A percentile compares a stretch with the other conserved stretches of the same genome.
phyloP scores from a whole-genome alignment of 192 early-diverging fungal genomes.

The Coemansia sp. region DNA sequence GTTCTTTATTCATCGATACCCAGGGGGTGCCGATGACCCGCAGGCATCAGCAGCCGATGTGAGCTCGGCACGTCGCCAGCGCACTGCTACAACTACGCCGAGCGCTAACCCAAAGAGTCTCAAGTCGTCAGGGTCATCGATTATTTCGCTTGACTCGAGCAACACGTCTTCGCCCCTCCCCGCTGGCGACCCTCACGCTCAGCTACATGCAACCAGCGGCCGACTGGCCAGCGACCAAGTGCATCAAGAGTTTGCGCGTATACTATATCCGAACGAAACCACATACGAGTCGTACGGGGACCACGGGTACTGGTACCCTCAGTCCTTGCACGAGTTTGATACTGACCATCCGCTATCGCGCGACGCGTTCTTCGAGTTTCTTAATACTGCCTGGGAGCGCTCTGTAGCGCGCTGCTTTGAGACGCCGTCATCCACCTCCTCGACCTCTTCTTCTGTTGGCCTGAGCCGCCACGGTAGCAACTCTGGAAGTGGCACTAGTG shows the following conservation, averaged over 20 bases:
- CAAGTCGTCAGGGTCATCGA: conserved; percentile 38
- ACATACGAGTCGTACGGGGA: conserved; percentile 52
- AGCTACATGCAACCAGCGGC: background rate
- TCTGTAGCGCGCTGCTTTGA: conserved; percentile 47
- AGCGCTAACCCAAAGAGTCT: conserved; percentile 10
- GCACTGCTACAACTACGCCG: conserved; percentile 12
- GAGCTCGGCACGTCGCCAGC: conserved; percentile 10
- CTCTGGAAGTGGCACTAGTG: conserved; percentile 6
- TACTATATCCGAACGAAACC: conserved; percentile 44
- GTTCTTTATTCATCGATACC: conserved; percentile 46
- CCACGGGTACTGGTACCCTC: conserved; percentile 52
- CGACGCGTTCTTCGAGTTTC: conserved; percentile 48
- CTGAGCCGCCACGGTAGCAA: conserved; percentile 47
- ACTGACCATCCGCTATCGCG: conserved; percentile 37
- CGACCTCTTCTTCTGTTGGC: background rate
- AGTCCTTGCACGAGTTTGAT: conserved; percentile 54
- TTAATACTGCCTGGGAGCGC: conserved; percentile 51
- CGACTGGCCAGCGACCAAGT: conserved; percentile 17
- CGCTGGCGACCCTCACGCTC: conserved; percentile 1
- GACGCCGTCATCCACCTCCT: background rate
- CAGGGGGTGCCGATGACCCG: conserved; percentile 13
- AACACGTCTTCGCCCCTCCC: conserved; percentile 12
- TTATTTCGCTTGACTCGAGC: conserved; percentile 39
- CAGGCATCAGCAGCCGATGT: conserved; percentile 3
- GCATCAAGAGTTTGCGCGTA: conserved; percentile 45